A percentile compares a stretch with the other conserved stretches of the same genome.
Evolutionary conservation across 129 eudicot species (phyloP).

Genomic region (Mikania micrantha): DNA sequence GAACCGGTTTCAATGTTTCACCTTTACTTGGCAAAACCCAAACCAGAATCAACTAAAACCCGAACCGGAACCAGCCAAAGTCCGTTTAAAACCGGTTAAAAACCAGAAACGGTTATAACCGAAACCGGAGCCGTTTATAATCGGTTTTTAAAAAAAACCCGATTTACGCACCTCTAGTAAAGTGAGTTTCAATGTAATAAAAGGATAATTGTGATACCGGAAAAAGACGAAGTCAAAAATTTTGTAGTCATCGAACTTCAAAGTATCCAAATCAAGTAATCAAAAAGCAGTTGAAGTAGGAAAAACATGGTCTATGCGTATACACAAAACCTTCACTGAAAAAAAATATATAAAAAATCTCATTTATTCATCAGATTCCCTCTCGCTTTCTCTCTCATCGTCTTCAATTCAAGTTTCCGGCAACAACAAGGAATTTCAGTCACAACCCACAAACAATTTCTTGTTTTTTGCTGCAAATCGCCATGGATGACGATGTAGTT

Average conservation of each 20-base stretch:
- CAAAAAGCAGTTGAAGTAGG: conserved; percentile 20
- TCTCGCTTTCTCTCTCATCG: neutral
- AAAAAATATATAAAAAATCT: conserved; percentile 17
- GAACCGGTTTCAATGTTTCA: too few relatives aligned
- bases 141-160: too few relatives aligned
- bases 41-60: too few relatives aligned
- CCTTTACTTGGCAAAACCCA: too few relatives aligned
- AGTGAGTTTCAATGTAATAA: too few relatives aligned
- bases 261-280: neutral
- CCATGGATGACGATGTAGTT: conserved; percentile 84
- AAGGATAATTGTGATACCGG: neutral
- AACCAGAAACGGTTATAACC: too few relatives aligned
- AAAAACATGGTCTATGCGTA: conserved; percentile 26
- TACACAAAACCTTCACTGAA: conserved; percentile 27
- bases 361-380: conserved; percentile 27
- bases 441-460: conserved; percentile 5
- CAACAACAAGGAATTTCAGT: conserved; percentile 20
- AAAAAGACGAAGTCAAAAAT: neutral
- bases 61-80: too few relatives aligned
- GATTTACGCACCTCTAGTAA: too few relatives aligned
- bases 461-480: neutral
- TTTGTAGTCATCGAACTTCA: neutral
- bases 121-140: too few relatives aligned
- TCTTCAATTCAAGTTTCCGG: conserved; percentile 14
- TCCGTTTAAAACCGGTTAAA: too few relatives aligned